A percentile compares a stretch with the other conserved stretches of the same genome.
phyloP scores from a whole-genome alignment of 2,329 filamentous ascomycete species.

The Monilinia polystroma region DNA sequence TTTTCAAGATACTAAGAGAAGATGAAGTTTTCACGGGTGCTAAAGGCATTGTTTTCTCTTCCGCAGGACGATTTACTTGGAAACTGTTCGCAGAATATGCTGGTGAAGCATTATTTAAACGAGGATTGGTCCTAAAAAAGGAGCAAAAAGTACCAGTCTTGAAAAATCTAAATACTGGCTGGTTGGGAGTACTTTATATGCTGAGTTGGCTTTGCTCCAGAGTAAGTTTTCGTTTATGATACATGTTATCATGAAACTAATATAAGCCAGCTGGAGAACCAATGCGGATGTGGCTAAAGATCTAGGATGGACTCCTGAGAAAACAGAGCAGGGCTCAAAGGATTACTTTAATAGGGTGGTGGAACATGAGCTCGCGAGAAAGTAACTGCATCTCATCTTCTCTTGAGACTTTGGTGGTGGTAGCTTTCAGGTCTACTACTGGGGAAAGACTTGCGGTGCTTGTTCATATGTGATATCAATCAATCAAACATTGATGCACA shows the following conservation, averaged over 20 bases:
- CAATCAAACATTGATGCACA: too few relatives aligned
- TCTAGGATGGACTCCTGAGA: neutral
- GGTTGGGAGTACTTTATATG: conserved; percentile 27
- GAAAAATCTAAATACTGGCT: conserved; percentile 34
- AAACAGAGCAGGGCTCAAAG: neutral
- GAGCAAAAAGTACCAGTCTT: conserved; percentile 35
- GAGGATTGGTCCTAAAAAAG: conserved; percentile 38
- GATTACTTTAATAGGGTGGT: neutral
- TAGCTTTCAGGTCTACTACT: too few relatives aligned
- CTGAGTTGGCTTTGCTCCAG: conserved; percentile 42
- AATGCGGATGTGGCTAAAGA: neutral
- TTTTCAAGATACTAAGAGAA: conserved; percentile 40
- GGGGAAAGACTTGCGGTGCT: too few relatives aligned
- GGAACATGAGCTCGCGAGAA: neutral
- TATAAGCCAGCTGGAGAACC: neutral
- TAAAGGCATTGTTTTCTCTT: conserved; percentile 45
- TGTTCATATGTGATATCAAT: too few relatives aligned
- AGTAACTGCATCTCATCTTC: neutral
- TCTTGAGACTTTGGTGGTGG: too few relatives aligned
- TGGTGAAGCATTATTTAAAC: conserved; percentile 39
- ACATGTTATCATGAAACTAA: neutral
- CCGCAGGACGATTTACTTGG: conserved; percentile 44
- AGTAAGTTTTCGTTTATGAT: conserved; percentile 24
- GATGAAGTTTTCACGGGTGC: conserved; percentile 42
- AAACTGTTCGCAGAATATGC: conserved; percentile 41